Base-by-base conservation (phyloP, 2,329 filamentous ascomycete species). In the Camptophora hylomeconis region DNA sequence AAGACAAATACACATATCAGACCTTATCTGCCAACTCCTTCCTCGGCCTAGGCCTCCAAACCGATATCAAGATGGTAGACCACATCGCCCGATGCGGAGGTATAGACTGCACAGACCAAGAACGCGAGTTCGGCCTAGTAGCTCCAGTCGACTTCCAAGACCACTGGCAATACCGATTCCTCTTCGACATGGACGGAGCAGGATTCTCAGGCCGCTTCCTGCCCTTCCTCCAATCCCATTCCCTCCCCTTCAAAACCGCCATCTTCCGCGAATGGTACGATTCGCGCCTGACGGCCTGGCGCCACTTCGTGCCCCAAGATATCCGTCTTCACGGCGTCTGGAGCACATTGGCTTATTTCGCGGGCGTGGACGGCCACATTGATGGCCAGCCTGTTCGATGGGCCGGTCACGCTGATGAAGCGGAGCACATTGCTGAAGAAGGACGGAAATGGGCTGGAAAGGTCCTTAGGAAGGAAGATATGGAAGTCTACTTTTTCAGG, bases 191-290 rank as follows among this genome's bases (percentile, higher is more conserved):
- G 4, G 81, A 89, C 48, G 71, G 74, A 5, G 64, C 67, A 0
- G 64, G 71, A 11, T 80, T 80, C 33, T 76, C 73, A 1, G 68
- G 77, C 9, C 63, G 68, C 17, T 66, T 82, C 40, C 52, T 81
- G 7, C 65, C 69, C 1, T 74, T 76, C 33, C 50, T 89, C 4
- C 67, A 68, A 25, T 81, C 77, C 10, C 59, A 60, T 37, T 75
- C 67, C 26, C 61, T 84, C 4, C 79, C 80, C 0, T 71, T 89
- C 47, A 65, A 82, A 39, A 69, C 56, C 0, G 73, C 73, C 0
- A 60, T 87, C 5, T 87, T 86, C 52, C 67, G 72, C 14, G 73
- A 82, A 46, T 92, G 82, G 82, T 81, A 76, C 52, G 77, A 80
- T 34, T 72, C 75, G 27, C 69, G 82, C 5, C 54, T 89, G 10